Percentiles rank a stretch among this genome's conserved stretches.
Evolutionary conservation across 306 rosid species (phyloP).

Genomic region (Carpinus viminea): DNA sequence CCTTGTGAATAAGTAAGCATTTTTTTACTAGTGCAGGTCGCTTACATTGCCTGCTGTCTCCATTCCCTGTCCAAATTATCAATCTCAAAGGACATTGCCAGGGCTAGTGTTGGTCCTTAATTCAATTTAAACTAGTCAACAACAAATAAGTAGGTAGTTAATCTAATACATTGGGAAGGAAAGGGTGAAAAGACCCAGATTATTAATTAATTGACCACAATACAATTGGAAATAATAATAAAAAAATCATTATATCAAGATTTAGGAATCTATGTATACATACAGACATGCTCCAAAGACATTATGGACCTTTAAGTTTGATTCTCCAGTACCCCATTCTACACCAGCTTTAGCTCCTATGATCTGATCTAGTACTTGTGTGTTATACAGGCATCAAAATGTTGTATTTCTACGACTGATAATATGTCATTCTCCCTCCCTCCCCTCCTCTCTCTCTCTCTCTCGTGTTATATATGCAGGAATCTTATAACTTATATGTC

Average conservation of each 20-base stretch:
- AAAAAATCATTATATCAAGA: background rate
- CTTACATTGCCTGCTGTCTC: background rate
- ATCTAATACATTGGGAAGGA: background rate
- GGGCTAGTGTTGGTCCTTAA: background rate
- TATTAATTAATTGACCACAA: background rate
- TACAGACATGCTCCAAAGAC: background rate
- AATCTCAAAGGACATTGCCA: background rate
- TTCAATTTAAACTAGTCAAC: background rate
- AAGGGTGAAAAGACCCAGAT: background rate
- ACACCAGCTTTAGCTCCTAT: background rate
- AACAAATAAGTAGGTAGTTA: background rate
- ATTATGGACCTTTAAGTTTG: background rate
- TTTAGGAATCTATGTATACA: background rate
- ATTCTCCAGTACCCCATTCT: slow-evolving; percentile 1
- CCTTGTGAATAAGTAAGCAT: background rate
- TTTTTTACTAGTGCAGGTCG: background rate
- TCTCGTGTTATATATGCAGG: slow-evolving; percentile 15
- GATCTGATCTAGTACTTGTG: background rate
- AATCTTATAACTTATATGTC: slow-evolving; percentile 6
- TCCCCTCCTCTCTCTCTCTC: slow-evolving; percentile 12
- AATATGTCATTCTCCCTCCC: background rate
- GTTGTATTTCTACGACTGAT: background rate
- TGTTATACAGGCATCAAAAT: background rate
- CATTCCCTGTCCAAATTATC: slow-evolving; percentile 16
- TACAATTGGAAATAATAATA: background rate